Base-by-base conservation (phyloP, 2,329 filamentous ascomycete species). In the Elsinoe ampelina region DNA sequence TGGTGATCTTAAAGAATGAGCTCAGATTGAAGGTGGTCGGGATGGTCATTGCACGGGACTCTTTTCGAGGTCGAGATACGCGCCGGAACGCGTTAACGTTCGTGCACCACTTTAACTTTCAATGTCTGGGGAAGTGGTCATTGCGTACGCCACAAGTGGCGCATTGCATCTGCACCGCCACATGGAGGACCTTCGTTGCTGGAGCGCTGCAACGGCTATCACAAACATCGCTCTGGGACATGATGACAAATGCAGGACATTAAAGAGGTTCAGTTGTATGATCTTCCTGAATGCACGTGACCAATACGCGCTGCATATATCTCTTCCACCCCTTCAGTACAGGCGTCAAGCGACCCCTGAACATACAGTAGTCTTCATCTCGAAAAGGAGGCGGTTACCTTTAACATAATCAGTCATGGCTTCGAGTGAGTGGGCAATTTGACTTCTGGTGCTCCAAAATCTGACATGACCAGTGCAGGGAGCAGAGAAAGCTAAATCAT, bases 41-140 rank as follows among this genome's bases (percentile, higher is more conserved):
- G 55, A 55, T 39, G 58, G 52, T 51, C 55, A 55, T 22, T 58
- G 56, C 58, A 59, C 57, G 22, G 22, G 22, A 26, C 22, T 26
- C 38, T 20, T 55, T 52, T 52, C 26, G 48, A 36, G n/a, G 20
- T 15, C 20, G 43, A 17, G 34, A 22, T 32, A 52, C 48, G 48
- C 48, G 48, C 32, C 10, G 34, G 34, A 26, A 52, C 48, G 48
- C 48, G 48, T 35, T 8, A 26, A 38, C 48, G 48, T 52, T 32
- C 41, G 17, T 45, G 41, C 41, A 45, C 41, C 41, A 45, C 41
- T 52, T 22, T 35, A 52, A 17, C 32, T 32, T 35, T 52, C 30
- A 11, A 35, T 12, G 5, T 26, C 35, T 52, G 32, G 48, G 32
- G 48, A 30, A 50, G 30, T 5, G 43, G 17, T 12, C 26, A 22